Evolutionary conservation across 169 alveolate genomes (phyloP).

Genomic region (Cryptosporidium andersoni): DNA sequence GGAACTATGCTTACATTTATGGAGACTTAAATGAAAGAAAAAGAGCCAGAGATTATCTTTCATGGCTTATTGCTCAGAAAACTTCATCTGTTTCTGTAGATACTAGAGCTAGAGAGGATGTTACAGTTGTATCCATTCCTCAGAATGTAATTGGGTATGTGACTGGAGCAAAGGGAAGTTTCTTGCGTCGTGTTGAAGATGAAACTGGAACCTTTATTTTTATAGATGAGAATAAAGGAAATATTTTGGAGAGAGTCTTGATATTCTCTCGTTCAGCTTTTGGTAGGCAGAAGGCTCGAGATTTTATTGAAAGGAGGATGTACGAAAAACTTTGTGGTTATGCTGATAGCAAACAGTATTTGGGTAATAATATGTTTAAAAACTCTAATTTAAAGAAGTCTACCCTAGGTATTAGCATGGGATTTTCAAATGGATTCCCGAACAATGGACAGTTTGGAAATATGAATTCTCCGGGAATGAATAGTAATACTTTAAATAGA

Average conservation of each 20-base stretch:
- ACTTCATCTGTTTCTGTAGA: constrained; percentile 66
- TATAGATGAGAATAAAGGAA: constrained; percentile 73
- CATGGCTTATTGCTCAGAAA: constrained; percentile 69
- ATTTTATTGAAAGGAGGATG: constrained; percentile 62
- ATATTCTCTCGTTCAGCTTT: constrained; percentile 66
- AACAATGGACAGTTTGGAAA: constrained; percentile 18
- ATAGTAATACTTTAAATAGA: too few relatives aligned
- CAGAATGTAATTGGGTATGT: constrained; percentile 76
- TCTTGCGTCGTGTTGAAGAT: constrained; percentile 75
- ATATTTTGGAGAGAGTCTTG: constrained; percentile 41
- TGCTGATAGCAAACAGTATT: constrained; percentile 47
- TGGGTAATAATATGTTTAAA: neutral
- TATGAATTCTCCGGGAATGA: constrained; percentile 12
- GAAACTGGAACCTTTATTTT: constrained; percentile 77
- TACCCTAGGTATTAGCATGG: neutral
- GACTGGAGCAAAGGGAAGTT: constrained; percentile 77
- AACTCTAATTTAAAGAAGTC: constrained; percentile 22
- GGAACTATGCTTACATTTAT: constrained; percentile 70
- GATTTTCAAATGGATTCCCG: constrained; percentile 12
- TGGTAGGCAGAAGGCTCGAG: constrained; percentile 69
- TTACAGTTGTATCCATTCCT: constrained; percentile 73
- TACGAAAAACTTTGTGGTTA: constrained; percentile 64
- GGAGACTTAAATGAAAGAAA: constrained; percentile 70
- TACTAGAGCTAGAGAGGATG: constrained; percentile 73
- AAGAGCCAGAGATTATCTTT: constrained; percentile 69